phyloP scores from a whole-genome alignment of 2,329 filamentous ascomycete genomes.

The Pochonia chlamydosporia region DNA sequence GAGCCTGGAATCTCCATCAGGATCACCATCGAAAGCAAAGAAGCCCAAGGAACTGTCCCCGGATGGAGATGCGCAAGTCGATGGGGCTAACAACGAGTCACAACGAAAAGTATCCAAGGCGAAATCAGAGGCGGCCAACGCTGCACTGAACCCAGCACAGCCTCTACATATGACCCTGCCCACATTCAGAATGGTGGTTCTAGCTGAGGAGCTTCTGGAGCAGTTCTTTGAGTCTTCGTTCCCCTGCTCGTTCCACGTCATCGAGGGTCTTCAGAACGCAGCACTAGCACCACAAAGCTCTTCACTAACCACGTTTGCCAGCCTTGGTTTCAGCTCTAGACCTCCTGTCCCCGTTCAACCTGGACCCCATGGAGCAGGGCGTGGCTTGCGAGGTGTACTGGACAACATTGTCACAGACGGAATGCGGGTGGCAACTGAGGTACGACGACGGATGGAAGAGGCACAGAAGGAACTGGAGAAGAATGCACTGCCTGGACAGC shows the following conservation, averaged over 20 bases:
- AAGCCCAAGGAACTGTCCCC: conserved; percentile 35
- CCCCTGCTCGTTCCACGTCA: conserved; percentile 84
- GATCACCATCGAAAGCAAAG: conserved; percentile 35
- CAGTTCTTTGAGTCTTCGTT: conserved; percentile 98
- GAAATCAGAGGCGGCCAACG: conserved; percentile 74
- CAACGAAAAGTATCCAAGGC: conserved; percentile 50
- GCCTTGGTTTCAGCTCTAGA: conserved; percentile 52
- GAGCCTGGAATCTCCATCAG: conserved; percentile 45
- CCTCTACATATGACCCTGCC: conserved; percentile 93
- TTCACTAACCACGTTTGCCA: conserved; percentile 81
- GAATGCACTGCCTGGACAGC: conserved; percentile 61
- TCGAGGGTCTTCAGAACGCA: conserved; percentile 49
- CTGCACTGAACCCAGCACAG: conserved; percentile 85
- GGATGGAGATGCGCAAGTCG: conserved; percentile 15
- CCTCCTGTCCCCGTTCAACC: conserved; percentile 31
- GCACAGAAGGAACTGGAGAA: conserved; percentile 87
- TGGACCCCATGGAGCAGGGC: conserved; percentile 43
- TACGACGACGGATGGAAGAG: conserved; percentile 89
- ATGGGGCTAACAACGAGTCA: conserved; percentile 14
- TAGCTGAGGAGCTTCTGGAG: conserved; percentile 91
- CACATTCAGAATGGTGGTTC: conserved; percentile 97
- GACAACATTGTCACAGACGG: conserved; percentile 98
- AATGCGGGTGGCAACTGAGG: conserved; percentile 91
- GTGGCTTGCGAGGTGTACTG: conserved; percentile 83
- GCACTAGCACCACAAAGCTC: conserved; percentile 35